Conservation (phyloP, 345 rosid species). For the Salix caprea region DNA sequence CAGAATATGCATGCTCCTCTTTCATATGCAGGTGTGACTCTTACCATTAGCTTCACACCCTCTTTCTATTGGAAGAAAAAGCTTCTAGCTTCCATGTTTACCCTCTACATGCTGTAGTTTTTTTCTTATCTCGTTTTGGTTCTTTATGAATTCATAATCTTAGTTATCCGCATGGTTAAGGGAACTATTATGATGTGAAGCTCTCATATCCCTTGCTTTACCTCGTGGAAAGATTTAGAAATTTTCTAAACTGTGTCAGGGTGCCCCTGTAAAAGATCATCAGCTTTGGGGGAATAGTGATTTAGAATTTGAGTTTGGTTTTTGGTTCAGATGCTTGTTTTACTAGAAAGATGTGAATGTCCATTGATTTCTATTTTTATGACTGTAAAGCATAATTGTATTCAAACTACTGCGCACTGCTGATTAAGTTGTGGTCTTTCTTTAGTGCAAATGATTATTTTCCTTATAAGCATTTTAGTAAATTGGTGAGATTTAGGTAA, state of each 20-base stretch:
- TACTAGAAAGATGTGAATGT: background rate
- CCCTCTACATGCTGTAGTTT: background rate
- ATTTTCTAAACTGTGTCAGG: background rate
- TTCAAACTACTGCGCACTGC: background rate
- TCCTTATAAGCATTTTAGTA: background rate
- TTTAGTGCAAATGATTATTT: background rate
- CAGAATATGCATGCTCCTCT: constrained; percentile 79
- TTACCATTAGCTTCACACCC: constrained; percentile 6
- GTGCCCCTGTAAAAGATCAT: background rate
- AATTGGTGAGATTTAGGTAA: background rate
- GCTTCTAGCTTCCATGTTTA: background rate
- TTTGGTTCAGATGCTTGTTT: background rate
- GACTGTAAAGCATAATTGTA: background rate
- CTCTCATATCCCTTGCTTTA: background rate
- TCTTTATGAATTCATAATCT: background rate
- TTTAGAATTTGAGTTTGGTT: background rate
- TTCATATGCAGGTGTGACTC: constrained; percentile 77
- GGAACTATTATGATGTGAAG: background rate
- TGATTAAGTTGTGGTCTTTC: background rate
- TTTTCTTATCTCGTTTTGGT: background rate
- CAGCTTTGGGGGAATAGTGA: background rate
- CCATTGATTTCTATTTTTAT: background rate
- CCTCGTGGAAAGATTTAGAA: background rate
- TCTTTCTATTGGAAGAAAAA: constrained; percentile 1
- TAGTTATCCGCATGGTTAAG: background rate